Base-by-base conservation (phyloP, 2,329 filamentous ascomycete genomes). In the Elsinoe batatas region DNA sequence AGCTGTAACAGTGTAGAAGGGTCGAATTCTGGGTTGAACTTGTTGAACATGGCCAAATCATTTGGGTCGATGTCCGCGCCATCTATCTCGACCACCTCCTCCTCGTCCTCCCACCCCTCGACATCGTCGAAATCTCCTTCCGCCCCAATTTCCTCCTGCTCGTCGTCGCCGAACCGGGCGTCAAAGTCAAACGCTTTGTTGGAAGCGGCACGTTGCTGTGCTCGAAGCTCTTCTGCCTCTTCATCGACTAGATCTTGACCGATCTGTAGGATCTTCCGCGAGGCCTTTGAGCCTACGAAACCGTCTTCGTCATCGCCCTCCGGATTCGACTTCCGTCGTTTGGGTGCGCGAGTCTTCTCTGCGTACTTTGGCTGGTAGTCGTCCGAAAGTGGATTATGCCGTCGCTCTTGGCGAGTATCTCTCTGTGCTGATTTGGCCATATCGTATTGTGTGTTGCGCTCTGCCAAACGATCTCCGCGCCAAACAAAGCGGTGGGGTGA, bases 341-440 rank as follows among this genome's bases (percentile, higher is more conserved):
- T 83, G 30, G 82, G 77, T 1, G 68, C 62, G 64, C 77, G 91
- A 84, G 68, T 83, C 83, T 74, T 91, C 82, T 65, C 91, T 69
- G 61, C 84, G 75, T 58, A 84, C 78, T 57, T 84, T 79, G 62
- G 88, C 77, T 63, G 85, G 72, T 67, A 97, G 78, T 97, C 93
- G 67, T 95, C 87, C 64, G 91, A 86, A 58, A 98, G 85, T 38
- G 91, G 91, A 63, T 94, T 94, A 73, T 96, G 91, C 61, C 88
- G 83, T 65, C 85, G 82, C 58, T 77, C 77, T 62, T 77, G 76
- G 67, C 78, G 81, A 62, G 69, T 73, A 57, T 76, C 77, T 62
- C 71, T 74, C 61, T 59, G 62, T 15, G 81, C 76, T 57, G 85
- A 83, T 76, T 95, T 95, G 36, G 90, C 89, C 91, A 95, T 95